These are phyloP conservation scores for Termitomyces sp. DNA, from an alignment of 768 basidiomycete species.

Conservation along the genomic window DNA sequence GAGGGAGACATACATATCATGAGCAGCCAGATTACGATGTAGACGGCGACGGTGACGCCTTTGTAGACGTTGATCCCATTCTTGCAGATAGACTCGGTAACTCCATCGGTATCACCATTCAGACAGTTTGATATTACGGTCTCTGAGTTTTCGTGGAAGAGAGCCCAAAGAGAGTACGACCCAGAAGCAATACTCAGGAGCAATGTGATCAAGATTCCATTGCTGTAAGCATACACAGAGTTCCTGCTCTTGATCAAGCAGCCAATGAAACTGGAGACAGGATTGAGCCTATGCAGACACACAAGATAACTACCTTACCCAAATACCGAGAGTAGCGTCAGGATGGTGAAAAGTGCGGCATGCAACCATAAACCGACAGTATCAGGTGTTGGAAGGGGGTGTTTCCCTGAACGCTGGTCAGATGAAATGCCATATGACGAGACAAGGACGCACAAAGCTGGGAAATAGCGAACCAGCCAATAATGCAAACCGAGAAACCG, in stretches of 20 bases:
- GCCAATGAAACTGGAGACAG: slow-evolving; percentile 37
- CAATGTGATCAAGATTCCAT: slow-evolving; percentile 42
- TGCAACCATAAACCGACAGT: slow-evolving; percentile 45
- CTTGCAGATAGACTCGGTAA: slow-evolving; percentile 37
- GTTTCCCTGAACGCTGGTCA: slow-evolving; percentile 22
- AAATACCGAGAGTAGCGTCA: slow-evolving; percentile 45
- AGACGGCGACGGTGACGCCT: slow-evolving; percentile 39
- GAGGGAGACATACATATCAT: slow-evolving; percentile 45
- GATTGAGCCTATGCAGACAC: neutral
- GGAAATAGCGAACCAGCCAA: slow-evolving; percentile 45
- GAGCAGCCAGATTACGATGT: slow-evolving; percentile 50
- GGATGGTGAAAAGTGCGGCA: slow-evolving; percentile 42
- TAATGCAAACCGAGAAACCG: slow-evolving; percentile 41
- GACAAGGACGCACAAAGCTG: slow-evolving; percentile 36
- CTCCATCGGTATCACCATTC: slow-evolving; percentile 24
- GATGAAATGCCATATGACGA: neutral
- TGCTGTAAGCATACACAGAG: slow-evolving; percentile 42
- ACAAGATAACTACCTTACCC: slow-evolving; percentile 36
- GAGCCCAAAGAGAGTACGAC: slow-evolving; percentile 43
- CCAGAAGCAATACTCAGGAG: slow-evolving; percentile 45
- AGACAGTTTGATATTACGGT: slow-evolving; percentile 37
- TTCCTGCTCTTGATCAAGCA: slow-evolving; percentile 36
- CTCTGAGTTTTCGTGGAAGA: slow-evolving; percentile 41
- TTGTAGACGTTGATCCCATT: slow-evolving; percentile 40
- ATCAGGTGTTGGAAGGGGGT: slow-evolving; percentile 34